Evolutionary conservation across 2,329 filamentous ascomycete species (phyloP).

Genomic region (Proliferodiscus dingleyae): DNA sequence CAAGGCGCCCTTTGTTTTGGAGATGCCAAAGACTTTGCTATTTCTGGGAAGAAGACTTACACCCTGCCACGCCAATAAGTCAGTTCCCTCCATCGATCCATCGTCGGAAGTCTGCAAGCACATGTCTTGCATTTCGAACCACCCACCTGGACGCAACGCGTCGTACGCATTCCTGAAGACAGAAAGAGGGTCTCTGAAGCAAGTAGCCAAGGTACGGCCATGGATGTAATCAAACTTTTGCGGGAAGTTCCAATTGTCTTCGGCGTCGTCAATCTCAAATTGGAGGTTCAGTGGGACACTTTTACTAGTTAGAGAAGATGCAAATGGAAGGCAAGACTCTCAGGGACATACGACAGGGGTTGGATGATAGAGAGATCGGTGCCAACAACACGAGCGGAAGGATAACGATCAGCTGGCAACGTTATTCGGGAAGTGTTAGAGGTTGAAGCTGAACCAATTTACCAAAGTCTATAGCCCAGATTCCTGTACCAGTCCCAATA

Average conservation of each 20-base stretch:
- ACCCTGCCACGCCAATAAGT: background rate
- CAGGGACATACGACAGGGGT: too few relatives aligned
- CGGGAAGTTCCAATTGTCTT: constrained; percentile 43
- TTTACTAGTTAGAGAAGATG: background rate
- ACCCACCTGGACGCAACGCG: background rate
- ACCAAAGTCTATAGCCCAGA: constrained; percentile 21
- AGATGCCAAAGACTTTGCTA: too few relatives aligned
- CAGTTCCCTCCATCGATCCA: background rate
- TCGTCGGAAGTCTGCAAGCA: background rate
- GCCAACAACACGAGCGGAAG: constrained; percentile 26
- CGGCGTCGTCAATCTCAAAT: constrained; percentile 49
- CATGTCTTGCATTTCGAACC: constrained; percentile 1
- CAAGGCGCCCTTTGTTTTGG: too few relatives aligned
- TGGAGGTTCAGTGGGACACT: constrained; percentile 42
- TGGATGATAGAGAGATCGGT: constrained; percentile 31
- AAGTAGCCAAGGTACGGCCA: constrained; percentile 37
- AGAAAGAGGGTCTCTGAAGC: constrained; percentile 31
- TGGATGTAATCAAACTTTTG: constrained; percentile 48
- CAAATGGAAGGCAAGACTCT: too few relatives aligned
- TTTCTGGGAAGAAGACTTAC: background rate
- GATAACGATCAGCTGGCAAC: constrained; percentile 19
- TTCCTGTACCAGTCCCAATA: constrained; percentile 35
- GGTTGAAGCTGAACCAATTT: constrained; percentile 13
- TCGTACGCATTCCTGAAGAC: constrained; percentile 27
- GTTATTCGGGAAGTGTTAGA: background rate